Conservation (phyloP, 768 basidiomycete species). For the Leucocoprinus sp. region DNA sequence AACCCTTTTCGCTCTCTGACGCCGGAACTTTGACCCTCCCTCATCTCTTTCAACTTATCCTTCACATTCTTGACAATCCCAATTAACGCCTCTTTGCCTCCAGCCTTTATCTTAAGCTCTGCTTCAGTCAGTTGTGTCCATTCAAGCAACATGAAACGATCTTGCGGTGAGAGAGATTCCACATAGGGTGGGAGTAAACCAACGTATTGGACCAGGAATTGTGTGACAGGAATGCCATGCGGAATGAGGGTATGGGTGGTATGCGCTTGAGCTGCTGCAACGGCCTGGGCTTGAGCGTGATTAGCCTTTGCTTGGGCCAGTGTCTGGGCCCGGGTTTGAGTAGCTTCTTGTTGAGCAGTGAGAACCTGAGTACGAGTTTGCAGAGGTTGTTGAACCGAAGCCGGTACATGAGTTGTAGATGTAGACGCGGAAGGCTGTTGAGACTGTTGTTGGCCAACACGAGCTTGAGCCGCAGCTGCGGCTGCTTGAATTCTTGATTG, state of each 20-base stretch:
- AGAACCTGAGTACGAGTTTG: neutral
- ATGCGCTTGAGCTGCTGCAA: neutral
- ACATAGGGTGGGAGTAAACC: slow-evolving; percentile 3
- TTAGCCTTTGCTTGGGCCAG: neutral
- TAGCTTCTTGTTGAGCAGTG: neutral
- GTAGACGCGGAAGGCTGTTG: neutral
- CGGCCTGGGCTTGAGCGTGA: neutral
- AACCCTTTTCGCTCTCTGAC: slow-evolving; percentile 5
- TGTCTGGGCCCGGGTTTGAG: neutral
- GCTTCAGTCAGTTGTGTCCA: slow-evolving; percentile 8
- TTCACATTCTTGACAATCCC: slow-evolving; percentile 4
- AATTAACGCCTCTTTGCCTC: neutral
- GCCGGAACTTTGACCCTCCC: neutral
- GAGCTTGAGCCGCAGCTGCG: neutral
- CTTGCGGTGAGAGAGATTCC: neutral
- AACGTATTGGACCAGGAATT: slow-evolving; percentile 7
- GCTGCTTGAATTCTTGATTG: neutral
- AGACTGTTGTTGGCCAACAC: neutral
- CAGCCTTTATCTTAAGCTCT: slow-evolving; percentile 1
- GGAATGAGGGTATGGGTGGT: slow-evolving; percentile 6
- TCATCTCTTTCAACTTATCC: slow-evolving; percentile 10
- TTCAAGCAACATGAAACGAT: slow-evolving; percentile 3
- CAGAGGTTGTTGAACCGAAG: neutral
- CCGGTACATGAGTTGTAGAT: neutral
- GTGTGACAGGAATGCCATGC: slow-evolving; percentile 5